A percentile compares a stretch with the other conserved stretches of the same genome.
Evolutionary conservation across 169 alveolate genomes (phyloP).

Genomic region (Plasmodium vinckei): DNA sequence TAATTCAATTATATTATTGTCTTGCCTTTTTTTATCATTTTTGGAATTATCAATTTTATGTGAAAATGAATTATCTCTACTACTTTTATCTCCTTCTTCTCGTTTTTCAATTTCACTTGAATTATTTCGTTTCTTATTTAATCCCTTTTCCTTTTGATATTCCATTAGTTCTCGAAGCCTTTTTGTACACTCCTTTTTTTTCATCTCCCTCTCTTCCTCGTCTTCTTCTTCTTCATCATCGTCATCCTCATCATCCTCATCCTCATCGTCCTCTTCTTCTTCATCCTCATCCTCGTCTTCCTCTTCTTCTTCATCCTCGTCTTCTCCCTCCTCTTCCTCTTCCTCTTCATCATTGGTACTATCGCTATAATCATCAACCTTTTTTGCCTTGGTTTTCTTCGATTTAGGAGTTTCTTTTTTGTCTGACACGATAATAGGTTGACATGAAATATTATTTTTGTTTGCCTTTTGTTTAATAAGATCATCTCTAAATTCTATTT

Average conservation of each 20-base stretch:
- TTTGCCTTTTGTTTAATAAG: conserved; percentile 45
- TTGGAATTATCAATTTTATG: too few relatives aligned
- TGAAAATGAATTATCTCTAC: too few relatives aligned
- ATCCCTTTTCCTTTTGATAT: conserved; percentile 11
- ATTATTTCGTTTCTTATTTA: not conserved
- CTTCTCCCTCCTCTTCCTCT: conserved; percentile 5
- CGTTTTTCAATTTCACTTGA: conserved; percentile 3
- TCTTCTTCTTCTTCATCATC: not conserved
- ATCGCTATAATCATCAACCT: not conserved
- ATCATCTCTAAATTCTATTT: conserved; percentile 78
- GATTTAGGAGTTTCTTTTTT: too few relatives aligned
- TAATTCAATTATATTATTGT: too few relatives aligned
- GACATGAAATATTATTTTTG: not conserved
- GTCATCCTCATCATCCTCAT: not conserved
- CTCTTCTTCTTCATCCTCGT: conserved; percentile 4
- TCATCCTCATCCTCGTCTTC: conserved; percentile 9
- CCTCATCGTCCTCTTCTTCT: conserved; percentile 5
- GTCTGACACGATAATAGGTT: too few relatives aligned
- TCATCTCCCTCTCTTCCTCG: not conserved
- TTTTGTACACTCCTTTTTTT: not conserved
- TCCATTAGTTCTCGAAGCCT: conserved; percentile 15
- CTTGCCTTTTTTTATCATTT: too few relatives aligned
- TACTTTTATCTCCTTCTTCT: not conserved
- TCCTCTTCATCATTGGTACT: conserved; percentile 21
- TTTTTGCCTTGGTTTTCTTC: too few relatives aligned